These are phyloP conservation scores for Nevesoporus exiguus DNA, from an alignment of 768 basidiomycete species.

Conservation along the genomic window DNA sequence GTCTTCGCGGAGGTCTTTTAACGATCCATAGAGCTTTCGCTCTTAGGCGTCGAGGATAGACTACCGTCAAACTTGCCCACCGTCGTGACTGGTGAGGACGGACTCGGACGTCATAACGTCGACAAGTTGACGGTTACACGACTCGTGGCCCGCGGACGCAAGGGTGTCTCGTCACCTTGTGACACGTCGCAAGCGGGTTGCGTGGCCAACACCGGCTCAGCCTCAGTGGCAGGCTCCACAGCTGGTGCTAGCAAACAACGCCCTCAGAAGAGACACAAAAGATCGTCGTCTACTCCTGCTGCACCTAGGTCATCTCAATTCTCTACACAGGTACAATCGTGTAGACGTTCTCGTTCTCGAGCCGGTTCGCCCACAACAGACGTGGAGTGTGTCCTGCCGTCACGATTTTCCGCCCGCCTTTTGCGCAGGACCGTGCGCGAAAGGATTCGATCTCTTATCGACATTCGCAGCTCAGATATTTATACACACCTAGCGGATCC, in stretches of 20 bases:
- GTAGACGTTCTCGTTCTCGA: slow-evolving; percentile 17
- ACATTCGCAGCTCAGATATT: slow-evolving; percentile 23
- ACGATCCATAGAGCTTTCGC: slow-evolving; percentile 9
- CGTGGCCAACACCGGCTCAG: neutral
- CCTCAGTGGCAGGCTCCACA: neutral
- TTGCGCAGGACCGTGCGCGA: slow-evolving; percentile 20
- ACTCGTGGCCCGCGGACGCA: slow-evolving; percentile 18
- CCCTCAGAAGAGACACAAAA: slow-evolving; percentile 21
- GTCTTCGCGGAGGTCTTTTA: neutral
- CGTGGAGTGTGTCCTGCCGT: neutral
- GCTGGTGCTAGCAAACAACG: slow-evolving; percentile 2
- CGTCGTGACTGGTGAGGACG: slow-evolving; percentile 13
- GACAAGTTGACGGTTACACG: neutral
- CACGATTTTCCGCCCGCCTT: slow-evolving; percentile 22
- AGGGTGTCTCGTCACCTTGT: slow-evolving; percentile 9
- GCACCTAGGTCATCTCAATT: slow-evolving; percentile 9
- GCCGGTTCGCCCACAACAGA: slow-evolving; percentile 14
- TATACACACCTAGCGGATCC: slow-evolving; percentile 29
- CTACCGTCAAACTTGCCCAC: slow-evolving; percentile 6
- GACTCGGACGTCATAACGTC: neutral
- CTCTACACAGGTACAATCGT: slow-evolving; percentile 4
- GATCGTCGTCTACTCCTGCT: slow-evolving; percentile 20
- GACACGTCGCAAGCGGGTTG: neutral
- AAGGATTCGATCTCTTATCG: slow-evolving; percentile 15
- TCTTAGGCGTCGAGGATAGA: slow-evolving; percentile 4